Evolutionary conservation across 2,329 filamentous ascomycete genomes (phyloP).

Genomic region (Colletotrichum sp.): DNA sequence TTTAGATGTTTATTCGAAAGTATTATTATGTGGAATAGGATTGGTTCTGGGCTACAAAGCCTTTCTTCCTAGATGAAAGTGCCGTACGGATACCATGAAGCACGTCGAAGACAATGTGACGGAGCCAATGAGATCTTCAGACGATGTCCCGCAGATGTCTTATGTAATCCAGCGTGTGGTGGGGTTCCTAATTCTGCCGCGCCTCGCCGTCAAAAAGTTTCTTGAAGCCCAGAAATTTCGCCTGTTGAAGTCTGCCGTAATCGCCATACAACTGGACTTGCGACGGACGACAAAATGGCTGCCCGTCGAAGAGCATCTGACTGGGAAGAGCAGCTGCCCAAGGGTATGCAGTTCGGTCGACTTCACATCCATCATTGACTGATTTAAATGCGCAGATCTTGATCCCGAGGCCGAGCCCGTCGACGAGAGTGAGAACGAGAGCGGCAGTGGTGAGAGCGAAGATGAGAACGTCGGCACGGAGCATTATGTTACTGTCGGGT

Average conservation of each 20-base stretch:
- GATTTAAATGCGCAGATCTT: slow-evolving; percentile 6
- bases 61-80: not conserved
- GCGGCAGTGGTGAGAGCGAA: slow-evolving; percentile 35
- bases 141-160: not conserved
- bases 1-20: not conserved
- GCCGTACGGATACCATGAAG: not conserved
- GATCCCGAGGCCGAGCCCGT: slow-evolving; percentile 21
- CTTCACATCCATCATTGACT: not conserved
- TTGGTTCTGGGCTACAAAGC: not conserved
- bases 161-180: not conserved
- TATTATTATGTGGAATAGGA: not conserved
- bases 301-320: slow-evolving; percentile 12
- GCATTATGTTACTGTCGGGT: slow-evolving; percentile 83
- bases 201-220: slow-evolving; percentile 24
- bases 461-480: slow-evolving; percentile 71
- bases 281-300: not conserved
- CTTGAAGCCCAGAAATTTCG: slow-evolving; percentile 22
- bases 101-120: not conserved
- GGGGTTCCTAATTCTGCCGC: slow-evolving; percentile 19
- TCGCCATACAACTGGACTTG: not conserved
- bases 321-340: slow-evolving; percentile 20
- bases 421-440: slow-evolving; percentile 48
- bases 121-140: not conserved
- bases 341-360: not conserved
- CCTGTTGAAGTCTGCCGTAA: not conserved